These are phyloP conservation scores for Suaeda aralocaspica DNA, from an alignment of 148 eudicot genomes.

Conservation along the genomic window DNA sequence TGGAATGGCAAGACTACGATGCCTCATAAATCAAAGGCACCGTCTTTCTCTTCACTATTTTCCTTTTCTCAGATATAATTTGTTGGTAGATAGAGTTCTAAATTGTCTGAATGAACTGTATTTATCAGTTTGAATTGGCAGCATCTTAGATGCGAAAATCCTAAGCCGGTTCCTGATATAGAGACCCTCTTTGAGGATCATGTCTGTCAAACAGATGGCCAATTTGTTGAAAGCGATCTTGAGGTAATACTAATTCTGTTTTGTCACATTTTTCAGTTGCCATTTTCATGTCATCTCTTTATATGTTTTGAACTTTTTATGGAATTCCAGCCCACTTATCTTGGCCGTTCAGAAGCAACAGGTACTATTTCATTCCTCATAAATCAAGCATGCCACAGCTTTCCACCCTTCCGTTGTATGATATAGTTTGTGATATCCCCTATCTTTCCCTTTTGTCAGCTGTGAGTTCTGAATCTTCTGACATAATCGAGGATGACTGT, in stretches of 20 bases:
- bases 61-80: not conserved
- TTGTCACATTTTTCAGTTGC: not conserved
- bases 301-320: too few relatives aligned
- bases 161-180: conserved; percentile 23
- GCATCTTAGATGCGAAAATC: conserved; percentile 28
- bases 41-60: not conserved
- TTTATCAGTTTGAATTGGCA: conserved; percentile 33
- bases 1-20: too few relatives aligned
- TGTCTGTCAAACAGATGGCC: conserved; percentile 16
- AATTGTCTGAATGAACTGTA: not conserved
- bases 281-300: too few relatives aligned
- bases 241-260: not conserved
- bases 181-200: conserved; percentile 28
- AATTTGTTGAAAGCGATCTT: not conserved
- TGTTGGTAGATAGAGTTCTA: not conserved
- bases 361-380: too few relatives aligned
- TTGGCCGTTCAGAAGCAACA: too few relatives aligned
- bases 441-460: not conserved
- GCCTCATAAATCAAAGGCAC: conserved; percentile 26
- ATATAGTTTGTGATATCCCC: too few relatives aligned
- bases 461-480: conserved; percentile 1
- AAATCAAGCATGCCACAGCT: too few relatives aligned
- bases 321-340: too few relatives aligned
- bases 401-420: too few relatives aligned
- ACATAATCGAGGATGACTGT: too few relatives aligned